Base-by-base conservation (phyloP, 306 rosid species). In the Pterocarpus santalinus region DNA sequence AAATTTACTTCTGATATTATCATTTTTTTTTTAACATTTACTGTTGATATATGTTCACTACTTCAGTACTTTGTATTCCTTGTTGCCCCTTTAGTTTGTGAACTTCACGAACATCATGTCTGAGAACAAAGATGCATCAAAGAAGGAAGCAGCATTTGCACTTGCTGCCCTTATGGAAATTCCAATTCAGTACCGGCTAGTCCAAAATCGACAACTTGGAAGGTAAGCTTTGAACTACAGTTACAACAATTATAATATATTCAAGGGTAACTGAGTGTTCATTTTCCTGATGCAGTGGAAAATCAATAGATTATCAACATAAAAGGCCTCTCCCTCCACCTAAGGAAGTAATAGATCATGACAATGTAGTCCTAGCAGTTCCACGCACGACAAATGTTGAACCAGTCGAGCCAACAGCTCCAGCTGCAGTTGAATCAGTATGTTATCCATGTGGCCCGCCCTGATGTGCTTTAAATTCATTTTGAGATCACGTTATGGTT, bases 111-210 rank as follows among this genome's bases (percentile, higher is more conserved):
- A 89, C 74, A 89, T 94, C 81, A 92, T 88, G 98, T 86, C 94
- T 13, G 97, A 92, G 44, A 85, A 82, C 88, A 80, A 64, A 73
- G 90, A 87, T 14, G 41, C 86, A 71, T 90, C 97, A 81, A 88
- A 84, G 83, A 94, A 89, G 90, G 98, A 92, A 87, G 58, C 97
- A 36, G 91, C 91, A 56, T 94, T 94, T 85, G 97, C 98, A 77
- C 95, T 94, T 67, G 92, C 97, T 80, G 95, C 97, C 30, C 95
- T 94, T 41, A 94, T 94, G 98, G 98, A 94, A 90, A 92, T 94
- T 80, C 98, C 98, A n/a, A 60, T 81, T 64, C 98, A 94, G 79
- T 94, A 83, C 88, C 88, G 86, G 57, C 89, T 91, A 82, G 85
- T 90, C 75, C 92, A 82, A 84, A 86, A 60, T 43, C 80, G 87